Evolutionary conservation across 2,329 filamentous ascomycete species (phyloP), one percentile per base, ranked within the genome.

Genomic region (Aschersonia sp.): DNA sequence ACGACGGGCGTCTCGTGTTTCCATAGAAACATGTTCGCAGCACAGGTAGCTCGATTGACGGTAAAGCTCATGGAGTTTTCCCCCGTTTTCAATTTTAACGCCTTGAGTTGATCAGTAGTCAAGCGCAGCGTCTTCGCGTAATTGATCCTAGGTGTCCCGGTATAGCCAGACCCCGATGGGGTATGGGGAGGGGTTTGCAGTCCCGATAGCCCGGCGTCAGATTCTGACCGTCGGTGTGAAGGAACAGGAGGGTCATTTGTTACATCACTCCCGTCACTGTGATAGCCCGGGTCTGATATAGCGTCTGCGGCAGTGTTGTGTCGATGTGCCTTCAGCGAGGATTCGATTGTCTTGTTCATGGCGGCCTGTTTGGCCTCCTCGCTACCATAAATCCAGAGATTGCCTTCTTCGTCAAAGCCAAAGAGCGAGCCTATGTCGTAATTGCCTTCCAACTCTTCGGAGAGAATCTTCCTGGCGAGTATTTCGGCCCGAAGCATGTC

Each of bases 321-420:
- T 12, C 67, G 62, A 49, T 67, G 65, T 7, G 67, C 63, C 20
- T 69, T 66, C 45, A 76, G 59, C 7, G 72, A 68, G 5, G 71
- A 67, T 48, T 77, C 73, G 51, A 75, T 71, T 1, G 74, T 75
- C 55, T 69, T 75, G 61, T 84, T 82, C 69, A 83, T 83, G 32
- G 91, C 91, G 5, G 85, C 84, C 57, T 92, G 84, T 60, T 96
- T 97, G 30, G 92, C 89, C 59, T 95, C 89, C 63, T 97, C 89
- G 57, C 89, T 97, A 66, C 89, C 92, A 68, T 98, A 98, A 55
- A 98, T 97, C 91, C 92, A 97, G n/a, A 98, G 73, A 58, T 98
- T 98, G 5, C 92, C 92, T 51, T 92, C 81, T 59, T 94, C 89
- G 60, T 98, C 92, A 43, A 92, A 91, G 9, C 89, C 92, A 56